phyloP scores from a whole-genome alignment of 306 rosid species.

The Malus domestica region DNA sequence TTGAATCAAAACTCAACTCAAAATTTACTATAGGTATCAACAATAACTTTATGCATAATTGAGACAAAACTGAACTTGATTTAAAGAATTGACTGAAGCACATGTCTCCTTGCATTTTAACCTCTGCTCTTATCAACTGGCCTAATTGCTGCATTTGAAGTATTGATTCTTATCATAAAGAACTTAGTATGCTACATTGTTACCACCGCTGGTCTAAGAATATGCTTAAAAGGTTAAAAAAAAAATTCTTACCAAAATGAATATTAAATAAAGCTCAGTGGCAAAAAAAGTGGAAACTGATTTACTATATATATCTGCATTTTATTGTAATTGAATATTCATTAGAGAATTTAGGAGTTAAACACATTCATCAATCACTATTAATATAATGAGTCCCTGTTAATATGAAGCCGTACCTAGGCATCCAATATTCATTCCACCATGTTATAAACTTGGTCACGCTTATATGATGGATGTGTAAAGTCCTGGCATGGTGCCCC shows the following conservation, averaged over 20 bases:
- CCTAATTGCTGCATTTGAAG: constrained; percentile 70
- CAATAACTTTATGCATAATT: no score
- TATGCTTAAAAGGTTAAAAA: background rate
- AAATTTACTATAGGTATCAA: no score
- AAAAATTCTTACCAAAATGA: background rate
- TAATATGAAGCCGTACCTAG: no score
- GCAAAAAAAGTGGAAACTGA: background rate
- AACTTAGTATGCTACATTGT: constrained; percentile 76
- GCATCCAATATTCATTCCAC: no score
- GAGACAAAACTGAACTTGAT: no score
- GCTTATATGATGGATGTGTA: constrained; percentile 51
- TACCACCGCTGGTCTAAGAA: constrained; percentile 61
- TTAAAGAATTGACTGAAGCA: constrained; percentile 26
- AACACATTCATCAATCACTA: background rate
- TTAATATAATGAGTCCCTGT: no score
- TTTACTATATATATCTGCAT: background rate
- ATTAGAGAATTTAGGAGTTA: background rate
- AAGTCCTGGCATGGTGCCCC: constrained; percentile 73
- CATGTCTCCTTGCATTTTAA: constrained; percentile 77
- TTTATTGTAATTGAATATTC: background rate
- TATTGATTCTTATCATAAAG: constrained; percentile 75
- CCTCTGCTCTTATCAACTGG: constrained; percentile 72
- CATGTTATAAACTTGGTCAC: no score
- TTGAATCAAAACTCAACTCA: no score
- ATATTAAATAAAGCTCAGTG: background rate